Conservation (phyloP, 2,329 filamentous ascomycete genomes). For the Graphiopsis chlorocephala region DNA sequence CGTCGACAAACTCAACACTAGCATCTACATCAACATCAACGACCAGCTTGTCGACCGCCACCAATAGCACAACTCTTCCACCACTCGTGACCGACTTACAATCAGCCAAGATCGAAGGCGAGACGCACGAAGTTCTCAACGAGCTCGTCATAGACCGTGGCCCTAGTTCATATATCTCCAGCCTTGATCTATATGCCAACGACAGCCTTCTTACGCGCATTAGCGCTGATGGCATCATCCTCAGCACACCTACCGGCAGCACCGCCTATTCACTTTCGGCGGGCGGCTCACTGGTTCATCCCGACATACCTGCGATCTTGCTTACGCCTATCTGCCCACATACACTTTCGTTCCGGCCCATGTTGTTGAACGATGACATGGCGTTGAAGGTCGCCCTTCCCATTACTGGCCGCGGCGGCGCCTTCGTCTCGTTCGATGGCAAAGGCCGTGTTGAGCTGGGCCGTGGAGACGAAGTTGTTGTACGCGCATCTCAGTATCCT, state of each 20-base stretch:
- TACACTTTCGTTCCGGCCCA: constrained; percentile 92
- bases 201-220: constrained; percentile 92
- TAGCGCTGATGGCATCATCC: constrained; percentile 95
- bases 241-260: constrained; percentile 85
- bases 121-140: constrained; percentile 97
- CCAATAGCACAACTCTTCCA: constrained; percentile 9
- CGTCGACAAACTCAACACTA: constrained; percentile 30
- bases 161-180: constrained; percentile 93
- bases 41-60: constrained; percentile 32
- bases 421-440: constrained; percentile 96
- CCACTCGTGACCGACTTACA: constrained; percentile 32
- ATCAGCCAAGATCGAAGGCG: constrained; percentile 73
- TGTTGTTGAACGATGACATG: constrained; percentile 95
- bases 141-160: constrained; percentile 98
- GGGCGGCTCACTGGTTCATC: constrained; percentile 91
- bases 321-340: constrained; percentile 97
- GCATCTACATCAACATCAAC: constrained; percentile 27
- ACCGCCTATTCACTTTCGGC: constrained; percentile 96
- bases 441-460: constrained; percentile 92
- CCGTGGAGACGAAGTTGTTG: constrained; percentile 92
- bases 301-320: constrained; percentile 93
- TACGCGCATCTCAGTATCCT: constrained; percentile 92
- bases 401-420: constrained; percentile 78
- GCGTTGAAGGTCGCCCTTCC: constrained; percentile 87
- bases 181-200: constrained; percentile 93